These are phyloP conservation scores for Globisporangium nodosum DNA, from an alignment of 352 stramenopile genomes.

Conservation along the genomic window DNA sequence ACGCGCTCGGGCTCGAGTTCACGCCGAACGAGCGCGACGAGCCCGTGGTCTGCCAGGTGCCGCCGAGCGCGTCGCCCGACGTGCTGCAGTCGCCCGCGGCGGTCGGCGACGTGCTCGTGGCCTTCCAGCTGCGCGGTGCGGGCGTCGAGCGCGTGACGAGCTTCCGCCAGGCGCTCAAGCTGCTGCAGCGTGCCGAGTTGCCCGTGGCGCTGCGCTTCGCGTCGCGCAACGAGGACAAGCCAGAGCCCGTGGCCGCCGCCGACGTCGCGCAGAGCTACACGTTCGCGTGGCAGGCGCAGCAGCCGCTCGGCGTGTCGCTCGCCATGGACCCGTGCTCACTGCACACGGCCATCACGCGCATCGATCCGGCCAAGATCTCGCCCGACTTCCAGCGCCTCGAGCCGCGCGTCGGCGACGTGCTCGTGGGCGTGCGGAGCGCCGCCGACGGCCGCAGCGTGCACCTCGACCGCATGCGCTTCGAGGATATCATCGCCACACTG, in stretches of 20 bases:
- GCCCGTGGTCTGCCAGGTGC: slow-evolving; percentile 71
- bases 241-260: slow-evolving; percentile 25
- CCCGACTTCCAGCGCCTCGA: slow-evolving; percentile 42
- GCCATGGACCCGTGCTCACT: slow-evolving; percentile 75
- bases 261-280: slow-evolving; percentile 41
- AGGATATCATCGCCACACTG: slow-evolving; percentile 54
- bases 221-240: slow-evolving; percentile 44
- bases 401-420: slow-evolving; percentile 56
- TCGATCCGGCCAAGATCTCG: slow-evolving; percentile 58
- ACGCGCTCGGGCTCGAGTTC: slow-evolving; percentile 59
- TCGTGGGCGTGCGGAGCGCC: slow-evolving; percentile 42
- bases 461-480: slow-evolving; percentile 62
- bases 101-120: slow-evolving; percentile 61
- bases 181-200: slow-evolving; percentile 44
- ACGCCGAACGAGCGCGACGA: slow-evolving; percentile 61
- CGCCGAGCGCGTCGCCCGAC: slow-evolving; percentile 30
- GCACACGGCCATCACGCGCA: slow-evolving; percentile 57
- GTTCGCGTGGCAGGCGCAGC: slow-evolving; percentile 44
- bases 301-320: slow-evolving; percentile 61
- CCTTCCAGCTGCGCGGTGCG: slow-evolving; percentile 34
- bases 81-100: slow-evolving; percentile 43
- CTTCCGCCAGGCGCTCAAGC: slow-evolving; percentile 46
- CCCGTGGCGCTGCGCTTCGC: slow-evolving; percentile 62
- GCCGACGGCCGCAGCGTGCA: slow-evolving; percentile 15
- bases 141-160: slow-evolving; percentile 26